A percentile compares a stretch with the other conserved stretches of the same genome.
Conservation (phyloP, 495 filamentous ascomycete species). For the Geoglossum glabrum region DNA sequence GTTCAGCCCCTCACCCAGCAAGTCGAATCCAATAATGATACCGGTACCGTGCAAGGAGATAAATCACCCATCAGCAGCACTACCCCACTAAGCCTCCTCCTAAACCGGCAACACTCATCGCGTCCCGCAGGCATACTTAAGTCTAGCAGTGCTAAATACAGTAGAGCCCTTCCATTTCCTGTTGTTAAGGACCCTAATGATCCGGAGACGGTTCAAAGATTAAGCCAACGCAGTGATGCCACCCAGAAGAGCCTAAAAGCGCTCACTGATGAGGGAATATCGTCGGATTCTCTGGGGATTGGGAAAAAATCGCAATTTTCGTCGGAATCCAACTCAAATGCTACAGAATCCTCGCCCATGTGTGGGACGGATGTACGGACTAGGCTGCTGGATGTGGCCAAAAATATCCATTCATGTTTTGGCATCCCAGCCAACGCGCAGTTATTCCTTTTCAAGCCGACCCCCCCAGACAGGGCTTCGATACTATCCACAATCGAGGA, state of each 20-base stretch:
- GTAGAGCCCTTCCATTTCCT: conserved; percentile 38
- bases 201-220: conserved; percentile 37
- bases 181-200: conserved; percentile 65
- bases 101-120: not conserved
- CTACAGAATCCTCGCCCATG: not conserved
- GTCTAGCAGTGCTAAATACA: conserved; percentile 8
- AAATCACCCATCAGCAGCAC: not conserved
- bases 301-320: conserved; percentile 5
- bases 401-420: not conserved
- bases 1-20: not conserved
- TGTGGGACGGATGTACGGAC: not conserved
- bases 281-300: not conserved
- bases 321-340: conserved; percentile 5
- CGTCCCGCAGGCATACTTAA: conserved; percentile 2
- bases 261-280: not conserved
- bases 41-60: not conserved
- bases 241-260: conserved; percentile 16
- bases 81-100: not conserved
- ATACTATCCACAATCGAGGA: conserved; percentile 14
- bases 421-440: not conserved
- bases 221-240: conserved; percentile 43
- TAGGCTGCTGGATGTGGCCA: not conserved
- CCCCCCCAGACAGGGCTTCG: conserved; percentile 17
- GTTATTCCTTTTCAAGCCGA: not conserved
- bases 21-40: not conserved